A percentile compares a stretch with the other conserved stretches of the same genome.
Conservation (phyloP, 2,329 filamentous ascomycete species). For the Diaporthe helianthi region DNA sequence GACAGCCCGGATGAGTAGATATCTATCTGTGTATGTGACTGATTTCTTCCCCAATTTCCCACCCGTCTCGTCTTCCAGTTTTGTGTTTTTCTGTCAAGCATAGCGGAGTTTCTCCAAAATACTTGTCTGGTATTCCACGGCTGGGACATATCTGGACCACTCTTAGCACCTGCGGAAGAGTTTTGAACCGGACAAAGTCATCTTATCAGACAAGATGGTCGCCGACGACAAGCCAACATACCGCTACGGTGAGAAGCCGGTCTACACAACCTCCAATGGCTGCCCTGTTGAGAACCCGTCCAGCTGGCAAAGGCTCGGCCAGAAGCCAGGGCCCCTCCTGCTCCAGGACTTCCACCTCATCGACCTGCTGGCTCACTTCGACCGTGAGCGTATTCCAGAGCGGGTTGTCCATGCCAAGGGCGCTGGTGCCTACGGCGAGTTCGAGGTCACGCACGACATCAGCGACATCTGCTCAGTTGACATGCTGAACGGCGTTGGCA, state of each 20-base stretch:
- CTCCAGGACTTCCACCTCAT: conserved; percentile 72
- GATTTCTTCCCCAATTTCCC: neutral
- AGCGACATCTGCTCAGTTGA: conserved; percentile 29
- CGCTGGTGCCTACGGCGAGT: conserved; percentile 40
- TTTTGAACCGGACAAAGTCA: conserved; percentile 27
- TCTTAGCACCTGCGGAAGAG: conserved; percentile 14
- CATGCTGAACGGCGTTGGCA: conserved; percentile 32
- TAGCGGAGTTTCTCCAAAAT: neutral
- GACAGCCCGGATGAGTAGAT: neutral
- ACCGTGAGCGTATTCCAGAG: conserved; percentile 45
- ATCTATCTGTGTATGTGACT: conserved; percentile 1
- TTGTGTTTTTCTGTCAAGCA: neutral
- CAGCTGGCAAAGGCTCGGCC: conserved; percentile 57
- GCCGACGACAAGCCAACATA: conserved; percentile 53
- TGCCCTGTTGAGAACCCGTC: conserved; percentile 60
- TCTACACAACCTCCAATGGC: conserved; percentile 67
- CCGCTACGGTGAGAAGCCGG: conserved; percentile 63
- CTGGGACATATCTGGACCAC: neutral
- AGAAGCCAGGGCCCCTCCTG: conserved; percentile 59
- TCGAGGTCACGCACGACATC: conserved; percentile 38
- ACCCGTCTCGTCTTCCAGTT: neutral
- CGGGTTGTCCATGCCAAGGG: conserved; percentile 41
- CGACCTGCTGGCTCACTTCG: conserved; percentile 64
- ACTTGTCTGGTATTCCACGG: neutral
- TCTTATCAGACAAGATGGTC: conserved; percentile 46